Percentiles rank a stretch among this genome's conserved stretches.
phyloP scores from a whole-genome alignment of 768 basidiomycete species.

The Mrakia frigida region DNA sequence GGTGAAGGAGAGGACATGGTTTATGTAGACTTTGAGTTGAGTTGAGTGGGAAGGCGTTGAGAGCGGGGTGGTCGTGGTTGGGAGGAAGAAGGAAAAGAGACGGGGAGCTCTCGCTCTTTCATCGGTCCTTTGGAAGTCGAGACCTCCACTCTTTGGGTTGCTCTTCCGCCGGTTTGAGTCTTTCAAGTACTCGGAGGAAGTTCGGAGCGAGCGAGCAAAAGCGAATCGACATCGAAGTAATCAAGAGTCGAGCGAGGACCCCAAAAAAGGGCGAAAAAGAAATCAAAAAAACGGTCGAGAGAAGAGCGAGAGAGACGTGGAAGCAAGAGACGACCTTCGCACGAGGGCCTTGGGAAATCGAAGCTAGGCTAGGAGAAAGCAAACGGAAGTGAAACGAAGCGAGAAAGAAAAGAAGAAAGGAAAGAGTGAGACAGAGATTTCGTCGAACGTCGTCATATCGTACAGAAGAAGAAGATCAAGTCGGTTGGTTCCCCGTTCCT shows the following conservation, averaged over 20 bases:
- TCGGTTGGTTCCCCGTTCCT: neutral
- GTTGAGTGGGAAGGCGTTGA: too few species aligned
- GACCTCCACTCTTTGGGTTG: too few species aligned
- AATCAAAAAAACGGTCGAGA: neutral
- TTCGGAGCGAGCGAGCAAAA: too few species aligned
- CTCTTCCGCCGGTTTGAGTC: too few species aligned
- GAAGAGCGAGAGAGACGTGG: neutral
- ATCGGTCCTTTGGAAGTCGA: too few species aligned
- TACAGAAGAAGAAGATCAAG: neutral
- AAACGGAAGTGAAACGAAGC: neutral
- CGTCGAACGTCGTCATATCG: constrained; percentile 4
- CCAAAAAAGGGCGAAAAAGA: neutral
- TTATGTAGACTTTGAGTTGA: neutral
- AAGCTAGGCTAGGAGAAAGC: neutral
- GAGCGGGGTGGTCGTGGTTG: neutral
- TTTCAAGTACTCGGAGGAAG: too few species aligned
- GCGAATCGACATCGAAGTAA: too few species aligned
- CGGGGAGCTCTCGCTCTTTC: too few species aligned
- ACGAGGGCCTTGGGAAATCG: neutral
- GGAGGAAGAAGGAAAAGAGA: neutral
- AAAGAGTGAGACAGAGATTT: neutral
- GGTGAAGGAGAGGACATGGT: neutral
- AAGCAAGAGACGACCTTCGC: neutral
- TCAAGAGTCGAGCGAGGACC: too few species aligned
- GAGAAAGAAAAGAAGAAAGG: neutral